A percentile compares a stretch with the other conserved stretches of the same genome.
These are phyloP conservation scores for Gamarada debralockiae DNA, from an alignment of 495 filamentous ascomycete genomes.

Conservation along the genomic window DNA sequence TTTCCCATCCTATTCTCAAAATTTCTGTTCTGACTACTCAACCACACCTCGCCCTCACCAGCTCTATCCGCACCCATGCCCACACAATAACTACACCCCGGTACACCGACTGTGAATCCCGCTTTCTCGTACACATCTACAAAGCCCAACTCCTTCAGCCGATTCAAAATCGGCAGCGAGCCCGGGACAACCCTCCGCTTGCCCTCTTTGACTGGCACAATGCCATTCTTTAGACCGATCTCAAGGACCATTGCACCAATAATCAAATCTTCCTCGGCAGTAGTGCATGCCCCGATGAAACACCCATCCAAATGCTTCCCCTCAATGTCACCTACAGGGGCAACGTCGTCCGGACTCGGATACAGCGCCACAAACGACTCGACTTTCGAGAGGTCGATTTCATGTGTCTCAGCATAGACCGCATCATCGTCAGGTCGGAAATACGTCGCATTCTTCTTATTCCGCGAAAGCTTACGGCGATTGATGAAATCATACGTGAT, in stretches of 20 bases:
- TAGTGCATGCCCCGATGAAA: constrained; percentile 49
- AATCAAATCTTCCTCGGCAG: constrained; percentile 43
- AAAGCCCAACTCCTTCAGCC: constrained; percentile 32
- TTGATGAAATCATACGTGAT: constrained; percentile 32
- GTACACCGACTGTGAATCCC: constrained; percentile 38
- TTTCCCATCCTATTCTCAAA: constrained; percentile 46
- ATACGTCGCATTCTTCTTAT: constrained; percentile 31
- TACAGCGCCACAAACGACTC: constrained; percentile 35
- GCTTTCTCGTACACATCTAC: constrained; percentile 35
- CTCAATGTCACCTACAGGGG: constrained; percentile 30
- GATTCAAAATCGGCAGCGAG: constrained; percentile 32
- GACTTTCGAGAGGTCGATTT: constrained; percentile 37
- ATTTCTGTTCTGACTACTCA: constrained; percentile 43
- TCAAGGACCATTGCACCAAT: constrained; percentile 37
- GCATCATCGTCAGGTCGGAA: constrained; percentile 38
- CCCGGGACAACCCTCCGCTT: constrained; percentile 39
- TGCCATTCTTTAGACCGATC: constrained; percentile 29
- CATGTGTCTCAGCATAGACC: constrained; percentile 31
- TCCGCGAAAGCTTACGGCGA: constrained; percentile 24
- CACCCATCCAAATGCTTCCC: constrained; percentile 37
- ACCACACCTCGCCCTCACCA: constrained; percentile 38
- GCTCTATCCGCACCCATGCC: constrained; percentile 42
- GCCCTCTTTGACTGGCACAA: constrained; percentile 27
- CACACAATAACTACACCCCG: constrained; percentile 45
- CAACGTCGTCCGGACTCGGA: constrained; percentile 43